Evolutionary conservation across 129 eudicot genomes (phyloP).

Genomic region (Flaveria linearis): DNA sequence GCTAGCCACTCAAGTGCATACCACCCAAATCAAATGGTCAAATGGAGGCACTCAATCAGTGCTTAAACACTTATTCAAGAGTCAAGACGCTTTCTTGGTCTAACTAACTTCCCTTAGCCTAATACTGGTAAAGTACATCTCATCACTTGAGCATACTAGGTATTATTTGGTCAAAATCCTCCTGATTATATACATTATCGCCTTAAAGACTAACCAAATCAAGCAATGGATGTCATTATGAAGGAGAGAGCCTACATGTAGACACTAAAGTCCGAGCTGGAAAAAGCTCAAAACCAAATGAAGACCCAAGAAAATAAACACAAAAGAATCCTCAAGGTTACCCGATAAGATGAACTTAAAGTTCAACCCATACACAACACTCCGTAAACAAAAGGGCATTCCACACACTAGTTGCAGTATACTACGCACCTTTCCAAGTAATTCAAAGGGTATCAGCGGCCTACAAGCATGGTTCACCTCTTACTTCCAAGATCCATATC

Average conservation of each 20-base stretch:
- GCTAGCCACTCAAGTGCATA: not conserved
- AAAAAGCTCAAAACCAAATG: not conserved
- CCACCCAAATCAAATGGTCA: not conserved
- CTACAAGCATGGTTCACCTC: not conserved
- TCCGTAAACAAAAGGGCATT: not conserved
- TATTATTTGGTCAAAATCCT: not conserved
- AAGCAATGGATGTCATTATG: not conserved
- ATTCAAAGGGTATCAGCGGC: not conserved
- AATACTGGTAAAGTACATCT: no score
- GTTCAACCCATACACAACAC: not conserved
- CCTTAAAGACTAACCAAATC: not conserved
- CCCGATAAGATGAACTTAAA: not conserved
- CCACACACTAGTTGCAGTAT: not conserved
- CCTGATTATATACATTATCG: not conserved
- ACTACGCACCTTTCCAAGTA: not conserved
- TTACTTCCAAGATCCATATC: not conserved
- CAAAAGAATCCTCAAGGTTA: not conserved
- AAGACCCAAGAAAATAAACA: not conserved
- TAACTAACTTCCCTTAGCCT: no score
- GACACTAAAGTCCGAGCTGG: not conserved
- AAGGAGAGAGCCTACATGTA: no score
- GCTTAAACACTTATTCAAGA: no score
- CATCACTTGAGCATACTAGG: not conserved
- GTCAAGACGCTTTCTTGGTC: no score
- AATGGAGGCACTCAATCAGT: not conserved